Evolutionary conservation across 805 yeast species (phyloP).

Genomic region (Grigorovia transvaalensis): DNA sequence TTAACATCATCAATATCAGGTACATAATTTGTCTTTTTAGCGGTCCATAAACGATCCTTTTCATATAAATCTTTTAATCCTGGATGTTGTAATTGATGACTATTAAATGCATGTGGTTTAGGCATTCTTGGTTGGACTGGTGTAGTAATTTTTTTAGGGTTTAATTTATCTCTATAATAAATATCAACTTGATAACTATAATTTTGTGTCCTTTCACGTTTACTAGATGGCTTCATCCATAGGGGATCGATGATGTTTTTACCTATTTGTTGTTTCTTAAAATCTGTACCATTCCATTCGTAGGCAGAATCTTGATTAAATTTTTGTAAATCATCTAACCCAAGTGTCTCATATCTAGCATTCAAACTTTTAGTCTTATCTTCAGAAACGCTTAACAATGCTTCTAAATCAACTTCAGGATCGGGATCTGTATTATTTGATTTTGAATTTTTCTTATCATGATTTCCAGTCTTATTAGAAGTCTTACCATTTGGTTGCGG

Average conservation of each 20-base stretch:
- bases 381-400: slow-evolving; percentile 50
- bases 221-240: slow-evolving; percentile 72
- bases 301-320: slow-evolving; percentile 66
- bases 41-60: slow-evolving; percentile 67
- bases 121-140: slow-evolving; percentile 73
- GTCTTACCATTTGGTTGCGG: slow-evolving; percentile 18
- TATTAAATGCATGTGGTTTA: slow-evolving; percentile 70
- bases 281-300: slow-evolving; percentile 82
- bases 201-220: slow-evolving; percentile 55
- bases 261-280: slow-evolving; percentile 51
- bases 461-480: not conserved
- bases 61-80: slow-evolving; percentile 67
- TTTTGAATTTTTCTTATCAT: not conserved
- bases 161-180: slow-evolving; percentile 72
- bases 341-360: slow-evolving; percentile 53
- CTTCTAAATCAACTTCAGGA: slow-evolving; percentile 48
- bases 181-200: slow-evolving; percentile 80
- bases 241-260: slow-evolving; percentile 42
- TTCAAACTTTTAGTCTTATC: slow-evolving; percentile 52
- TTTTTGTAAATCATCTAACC: slow-evolving; percentile 69
- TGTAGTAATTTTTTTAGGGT: slow-evolving; percentile 42
- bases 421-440: slow-evolving; percentile 21
- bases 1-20: slow-evolving; percentile 51
- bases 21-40: slow-evolving; percentile 58
- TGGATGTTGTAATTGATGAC: slow-evolving; percentile 82